Percentiles rank a stretch among this genome's conserved stretches.
Conservation (phyloP, 2,329 filamentous ascomycete genomes). For the Epicoccum sorghinum region DNA sequence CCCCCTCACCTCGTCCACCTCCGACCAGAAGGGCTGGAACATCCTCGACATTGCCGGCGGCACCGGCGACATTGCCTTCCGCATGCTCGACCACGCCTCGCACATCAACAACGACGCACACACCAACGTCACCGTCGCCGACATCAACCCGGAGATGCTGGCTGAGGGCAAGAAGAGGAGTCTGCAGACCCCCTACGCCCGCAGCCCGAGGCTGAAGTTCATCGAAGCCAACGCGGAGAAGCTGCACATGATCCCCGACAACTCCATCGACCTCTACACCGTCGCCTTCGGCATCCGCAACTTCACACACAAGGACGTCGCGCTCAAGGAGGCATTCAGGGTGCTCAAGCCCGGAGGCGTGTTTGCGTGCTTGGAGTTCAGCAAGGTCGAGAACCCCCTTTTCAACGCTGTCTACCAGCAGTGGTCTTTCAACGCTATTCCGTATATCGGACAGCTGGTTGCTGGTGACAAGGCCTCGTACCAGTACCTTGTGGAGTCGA, state of each 20-base stretch:
- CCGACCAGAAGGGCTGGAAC: conserved; percentile 60
- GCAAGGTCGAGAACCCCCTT: conserved; percentile 77
- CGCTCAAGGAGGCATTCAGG: conserved; percentile 80
- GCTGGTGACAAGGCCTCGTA: conserved; percentile 95
- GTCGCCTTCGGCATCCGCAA: conserved; percentile 98
- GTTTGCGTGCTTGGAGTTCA: conserved; percentile 96
- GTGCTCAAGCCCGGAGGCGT: conserved; percentile 94
- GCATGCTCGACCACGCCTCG: conserved; percentile 87
- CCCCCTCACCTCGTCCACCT: conserved; percentile 39
- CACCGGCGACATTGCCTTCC: conserved; percentile 97
- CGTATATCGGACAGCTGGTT: conserved; percentile 92
- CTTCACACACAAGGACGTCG: conserved; percentile 88
- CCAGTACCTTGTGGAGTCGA: conserved; percentile 98
- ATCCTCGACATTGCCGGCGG: conserved; percentile 97
- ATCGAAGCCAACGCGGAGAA: conserved; percentile 89
- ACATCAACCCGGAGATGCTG: conserved; percentile 97
- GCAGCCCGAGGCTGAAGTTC: conserved; percentile 66
- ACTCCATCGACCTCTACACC: conserved; percentile 91
- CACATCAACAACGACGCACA: conserved; percentile 78
- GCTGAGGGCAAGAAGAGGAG: conserved; percentile 84
- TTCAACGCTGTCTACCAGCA: conserved; percentile 89
- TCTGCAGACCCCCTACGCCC: conserved; percentile 64
- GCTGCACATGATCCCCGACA: conserved; percentile 68
- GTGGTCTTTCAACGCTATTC: conserved; percentile 95
- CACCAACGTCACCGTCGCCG: conserved; percentile 86